Conservation (phyloP, 345 rosid genomes). For the Syzygium aqueum region DNA sequence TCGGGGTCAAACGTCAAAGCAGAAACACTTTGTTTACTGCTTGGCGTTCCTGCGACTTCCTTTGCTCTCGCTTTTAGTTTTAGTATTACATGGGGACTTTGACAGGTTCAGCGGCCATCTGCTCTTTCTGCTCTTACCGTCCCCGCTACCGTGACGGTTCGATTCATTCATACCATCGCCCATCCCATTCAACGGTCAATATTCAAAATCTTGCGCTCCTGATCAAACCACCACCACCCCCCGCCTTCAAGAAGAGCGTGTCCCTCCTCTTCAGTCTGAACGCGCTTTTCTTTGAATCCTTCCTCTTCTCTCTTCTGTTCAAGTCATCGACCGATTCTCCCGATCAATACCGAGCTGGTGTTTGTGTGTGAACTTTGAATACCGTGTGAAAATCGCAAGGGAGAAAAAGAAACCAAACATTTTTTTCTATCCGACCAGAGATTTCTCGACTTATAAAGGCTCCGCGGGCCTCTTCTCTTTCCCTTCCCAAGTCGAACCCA, state of each 20-base stretch:
- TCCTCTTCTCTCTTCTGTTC: not conserved
- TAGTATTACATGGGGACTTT: not conserved
- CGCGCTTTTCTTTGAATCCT: slow-evolving; percentile 12
- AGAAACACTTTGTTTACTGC: not conserved
- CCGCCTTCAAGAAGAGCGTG: not conserved
- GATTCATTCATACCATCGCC: not conserved
- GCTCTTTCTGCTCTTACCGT: not conserved
- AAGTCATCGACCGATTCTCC: not conserved
- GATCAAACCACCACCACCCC: not conserved
- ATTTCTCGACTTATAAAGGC: not conserved
- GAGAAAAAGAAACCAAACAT: not conserved
- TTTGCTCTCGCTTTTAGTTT: too few relatives aligned
- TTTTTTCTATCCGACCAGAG: not conserved
- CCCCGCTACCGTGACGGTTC: not conserved
- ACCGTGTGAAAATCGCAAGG: slow-evolving; percentile 7
- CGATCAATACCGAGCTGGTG: not conserved
- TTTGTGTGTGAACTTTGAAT: slow-evolving; percentile 1
- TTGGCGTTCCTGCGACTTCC: not conserved
- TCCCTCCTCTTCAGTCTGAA: slow-evolving; percentile 10
- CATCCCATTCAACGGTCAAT: slow-evolving; percentile 24
- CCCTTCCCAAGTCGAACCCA: not conserved
- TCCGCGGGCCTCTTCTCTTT: not conserved
- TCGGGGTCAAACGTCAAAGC: not conserved
- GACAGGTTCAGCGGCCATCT: not conserved
- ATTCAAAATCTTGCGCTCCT: slow-evolving; percentile 16